Conservation (phyloP, 352 stramenopile genomes). For the Sclerospora graminicola region DNA sequence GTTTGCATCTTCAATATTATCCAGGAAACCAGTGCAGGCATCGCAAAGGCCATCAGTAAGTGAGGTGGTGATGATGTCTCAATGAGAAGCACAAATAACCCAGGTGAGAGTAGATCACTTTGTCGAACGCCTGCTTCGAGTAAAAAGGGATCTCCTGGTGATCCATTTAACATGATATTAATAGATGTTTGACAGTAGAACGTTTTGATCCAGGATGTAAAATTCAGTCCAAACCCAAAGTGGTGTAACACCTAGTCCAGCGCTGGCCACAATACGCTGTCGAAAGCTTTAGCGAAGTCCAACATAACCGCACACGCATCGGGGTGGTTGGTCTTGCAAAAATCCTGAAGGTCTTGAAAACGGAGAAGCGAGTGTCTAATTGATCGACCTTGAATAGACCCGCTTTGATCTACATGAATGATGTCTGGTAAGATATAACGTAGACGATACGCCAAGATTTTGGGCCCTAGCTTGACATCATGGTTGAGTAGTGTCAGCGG, state of each 20-base stretch:
- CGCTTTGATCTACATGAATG: conserved; percentile 7
- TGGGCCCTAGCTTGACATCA: neutral
- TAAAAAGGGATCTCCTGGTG: neutral
- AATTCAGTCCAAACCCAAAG: neutral
- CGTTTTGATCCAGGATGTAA: conserved; percentile 4
- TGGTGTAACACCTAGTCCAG: neutral
- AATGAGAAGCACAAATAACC: conserved; percentile 7
- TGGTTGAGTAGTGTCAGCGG: conserved; percentile 4
- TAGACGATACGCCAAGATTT: neutral
- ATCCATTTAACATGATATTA: conserved; percentile 7
- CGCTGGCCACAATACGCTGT: neutral
- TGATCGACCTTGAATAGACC: conserved; percentile 1
- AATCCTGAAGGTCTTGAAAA: conserved; percentile 2
- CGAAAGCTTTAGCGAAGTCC: neutral
- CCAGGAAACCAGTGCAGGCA: neutral
- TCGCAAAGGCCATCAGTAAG: neutral
- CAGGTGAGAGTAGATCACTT: conserved; percentile 10
- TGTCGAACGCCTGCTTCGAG: conserved; percentile 7
- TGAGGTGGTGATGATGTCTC: neutral
- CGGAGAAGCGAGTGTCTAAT: conserved; percentile 4
- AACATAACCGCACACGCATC: neutral
- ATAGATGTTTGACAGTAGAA: conserved; percentile 5
- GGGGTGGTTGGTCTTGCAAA: neutral
- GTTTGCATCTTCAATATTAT: neutral
- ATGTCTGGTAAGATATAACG: neutral